Conservation (phyloP, 106 monocot genomes). For the Allium cepa region DNA sequence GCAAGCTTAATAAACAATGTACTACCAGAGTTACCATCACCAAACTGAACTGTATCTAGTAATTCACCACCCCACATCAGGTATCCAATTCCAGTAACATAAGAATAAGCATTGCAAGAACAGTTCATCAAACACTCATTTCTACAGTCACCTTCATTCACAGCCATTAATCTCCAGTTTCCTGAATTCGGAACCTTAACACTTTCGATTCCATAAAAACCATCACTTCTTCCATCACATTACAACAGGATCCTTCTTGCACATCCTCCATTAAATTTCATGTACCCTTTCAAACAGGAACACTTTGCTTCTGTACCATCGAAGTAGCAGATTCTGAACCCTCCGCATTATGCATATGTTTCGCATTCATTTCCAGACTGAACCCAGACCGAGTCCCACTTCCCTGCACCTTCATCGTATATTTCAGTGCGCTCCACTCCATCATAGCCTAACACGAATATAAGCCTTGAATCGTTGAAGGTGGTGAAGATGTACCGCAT, state of each 20-base stretch:
- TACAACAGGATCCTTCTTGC: conserved; percentile 11
- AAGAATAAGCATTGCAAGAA: conserved; percentile 34
- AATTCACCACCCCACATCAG: conserved; percentile 33
- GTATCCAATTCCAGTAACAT: conserved; percentile 22
- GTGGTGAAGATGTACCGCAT: conserved; percentile 28
- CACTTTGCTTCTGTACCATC: conserved; percentile 8
- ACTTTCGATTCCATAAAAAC: conserved; percentile 15
- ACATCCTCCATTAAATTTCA: conserved; percentile 21
- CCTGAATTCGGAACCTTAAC: conserved; percentile 37
- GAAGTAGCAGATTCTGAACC: conserved; percentile 21
- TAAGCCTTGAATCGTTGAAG: conserved; percentile 21
- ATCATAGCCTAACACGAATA: conserved; percentile 22
- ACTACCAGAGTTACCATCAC: not conserved
- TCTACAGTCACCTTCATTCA: conserved; percentile 9
- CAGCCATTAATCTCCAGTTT: conserved; percentile 3
- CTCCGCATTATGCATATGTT: conserved; percentile 31
- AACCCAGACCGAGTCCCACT: conserved; percentile 36
- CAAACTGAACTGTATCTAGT: conserved; percentile 25
- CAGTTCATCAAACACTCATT: conserved; percentile 29
- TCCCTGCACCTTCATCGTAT: not conserved
- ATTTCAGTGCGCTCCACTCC: conserved; percentile 31
- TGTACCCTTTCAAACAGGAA: conserved; percentile 30
- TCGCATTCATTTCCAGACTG: conserved; percentile 43
- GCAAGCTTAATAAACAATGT: conserved; percentile 34
- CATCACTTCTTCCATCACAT: conserved; percentile 22